Percentiles rank a stretch among this genome's conserved stretches.
Evolutionary conservation across 176 grass and related monocot species (phyloP).

Genomic region (Bromus sterilis): DNA sequence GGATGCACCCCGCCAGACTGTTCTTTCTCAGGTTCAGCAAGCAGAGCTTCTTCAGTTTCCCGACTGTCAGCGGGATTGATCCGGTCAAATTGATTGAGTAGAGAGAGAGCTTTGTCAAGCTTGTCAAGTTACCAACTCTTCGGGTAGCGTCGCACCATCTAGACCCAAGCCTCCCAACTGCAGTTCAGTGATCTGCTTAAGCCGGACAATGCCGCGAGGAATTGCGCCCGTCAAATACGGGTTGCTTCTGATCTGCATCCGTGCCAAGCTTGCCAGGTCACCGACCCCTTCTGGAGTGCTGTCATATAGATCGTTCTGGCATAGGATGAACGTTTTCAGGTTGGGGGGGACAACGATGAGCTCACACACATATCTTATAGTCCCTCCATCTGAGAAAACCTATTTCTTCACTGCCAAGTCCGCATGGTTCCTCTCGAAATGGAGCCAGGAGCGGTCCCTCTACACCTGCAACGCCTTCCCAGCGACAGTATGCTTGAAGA

Average conservation of each 20-base stretch:
- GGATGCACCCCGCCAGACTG: background rate
- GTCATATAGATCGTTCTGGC: background rate
- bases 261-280: background rate
- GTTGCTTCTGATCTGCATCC: background rate
- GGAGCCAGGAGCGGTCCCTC: no score
- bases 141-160: background rate
- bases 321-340: background rate
- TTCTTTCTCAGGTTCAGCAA: background rate
- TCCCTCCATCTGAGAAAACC: no score
- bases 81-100: background rate
- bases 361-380: no score
- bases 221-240: background rate
- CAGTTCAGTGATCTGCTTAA: background rate
- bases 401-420: no score
- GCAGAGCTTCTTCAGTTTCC: background rate
- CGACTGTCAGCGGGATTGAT: background rate
- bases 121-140: slow-evolving; percentile 2
- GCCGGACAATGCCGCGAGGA: background rate
- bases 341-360: no score
- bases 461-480: no score
- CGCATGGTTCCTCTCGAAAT: no score
- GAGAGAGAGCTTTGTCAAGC: background rate
- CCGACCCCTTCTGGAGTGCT: background rate
- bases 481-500: no score
- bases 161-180: background rate